Evolutionary conservation across 495 filamentous ascomycete species (phyloP).

Genomic region (Xylaria scruposa): DNA sequence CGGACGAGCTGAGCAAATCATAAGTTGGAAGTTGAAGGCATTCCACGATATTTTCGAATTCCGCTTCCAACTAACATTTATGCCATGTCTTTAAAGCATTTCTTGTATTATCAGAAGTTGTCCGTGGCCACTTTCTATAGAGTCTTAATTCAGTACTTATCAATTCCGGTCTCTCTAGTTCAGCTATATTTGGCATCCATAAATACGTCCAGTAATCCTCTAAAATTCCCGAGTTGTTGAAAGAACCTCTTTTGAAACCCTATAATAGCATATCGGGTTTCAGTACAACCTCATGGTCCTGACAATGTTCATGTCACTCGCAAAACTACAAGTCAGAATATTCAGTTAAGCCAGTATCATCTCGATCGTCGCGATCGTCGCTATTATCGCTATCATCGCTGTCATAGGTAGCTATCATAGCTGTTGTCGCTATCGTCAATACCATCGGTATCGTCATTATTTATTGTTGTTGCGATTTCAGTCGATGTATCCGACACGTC

Average conservation of each 20-base stretch:
- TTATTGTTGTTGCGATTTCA: too few species aligned
- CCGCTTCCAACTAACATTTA: background rate
- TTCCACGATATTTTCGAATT: background rate
- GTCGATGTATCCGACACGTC: too few species aligned
- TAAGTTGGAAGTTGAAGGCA: background rate
- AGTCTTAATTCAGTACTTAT: background rate
- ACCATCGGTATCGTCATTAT: too few species aligned
- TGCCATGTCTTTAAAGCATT: background rate
- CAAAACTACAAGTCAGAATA: too few species aligned
- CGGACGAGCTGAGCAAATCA: background rate
- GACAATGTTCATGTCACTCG: too few species aligned
- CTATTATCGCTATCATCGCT: too few species aligned
- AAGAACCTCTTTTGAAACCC: background rate
- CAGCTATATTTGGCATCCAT: background rate
- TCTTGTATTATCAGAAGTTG: background rate
- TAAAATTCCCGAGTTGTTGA: background rate
- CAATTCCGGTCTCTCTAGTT: background rate
- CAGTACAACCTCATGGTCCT: background rate
- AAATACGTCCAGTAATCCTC: background rate
- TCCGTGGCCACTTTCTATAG: background rate
- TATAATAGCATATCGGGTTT: background rate
- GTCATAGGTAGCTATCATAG: too few species aligned
- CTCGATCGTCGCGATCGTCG: too few species aligned
- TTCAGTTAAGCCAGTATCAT: too few species aligned
- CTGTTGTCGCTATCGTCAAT: too few species aligned